A percentile compares a stretch with the other conserved stretches of the same genome.
Conservation (phyloP, 306 rosid genomes). For the Aeschynomene evenia region DNA sequence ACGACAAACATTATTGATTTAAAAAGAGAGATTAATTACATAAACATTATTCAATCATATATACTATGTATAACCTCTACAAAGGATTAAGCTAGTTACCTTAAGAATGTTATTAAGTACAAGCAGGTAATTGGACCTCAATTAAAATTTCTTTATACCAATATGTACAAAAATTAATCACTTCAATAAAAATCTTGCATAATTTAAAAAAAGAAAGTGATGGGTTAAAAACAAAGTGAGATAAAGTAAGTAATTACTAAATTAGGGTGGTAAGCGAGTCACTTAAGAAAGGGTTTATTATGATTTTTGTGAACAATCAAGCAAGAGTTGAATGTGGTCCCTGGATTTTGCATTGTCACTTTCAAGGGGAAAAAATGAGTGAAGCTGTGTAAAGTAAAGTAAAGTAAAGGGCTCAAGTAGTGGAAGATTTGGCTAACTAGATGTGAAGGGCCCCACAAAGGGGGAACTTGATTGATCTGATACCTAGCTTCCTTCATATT, state of each 20-base stretch:
- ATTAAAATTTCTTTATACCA: too few relatives aligned
- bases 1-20: too few relatives aligned
- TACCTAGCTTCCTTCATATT: slow-evolving; percentile 1
- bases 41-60: too few relatives aligned
- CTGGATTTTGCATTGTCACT: slow-evolving; percentile 35
- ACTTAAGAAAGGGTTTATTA: slow-evolving; percentile 8
- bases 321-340: slow-evolving; percentile 36
- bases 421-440: slow-evolving; percentile 59
- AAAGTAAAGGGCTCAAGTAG: slow-evolving; percentile 41
- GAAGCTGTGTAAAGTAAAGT: slow-evolving; percentile 42
- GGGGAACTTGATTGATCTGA: slow-evolving; percentile 19
- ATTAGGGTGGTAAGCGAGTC: slow-evolving; percentile 13
- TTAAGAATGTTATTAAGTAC: too few relatives aligned
- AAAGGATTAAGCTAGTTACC: too few relatives aligned
- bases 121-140: too few relatives aligned
- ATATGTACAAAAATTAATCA: too few relatives aligned
- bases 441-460: slow-evolving; percentile 43
- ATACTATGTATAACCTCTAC: too few relatives aligned
- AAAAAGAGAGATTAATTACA: too few relatives aligned
- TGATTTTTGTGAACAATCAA: slow-evolving; percentile 6
- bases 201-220: not conserved
- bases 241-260: not conserved
- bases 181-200: too few relatives aligned
- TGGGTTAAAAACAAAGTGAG: not conserved
- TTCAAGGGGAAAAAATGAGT: slow-evolving; percentile 59